phyloP scores from a whole-genome alignment of 2,329 filamentous ascomycete genomes.

The Diaporthe batatas region DNA sequence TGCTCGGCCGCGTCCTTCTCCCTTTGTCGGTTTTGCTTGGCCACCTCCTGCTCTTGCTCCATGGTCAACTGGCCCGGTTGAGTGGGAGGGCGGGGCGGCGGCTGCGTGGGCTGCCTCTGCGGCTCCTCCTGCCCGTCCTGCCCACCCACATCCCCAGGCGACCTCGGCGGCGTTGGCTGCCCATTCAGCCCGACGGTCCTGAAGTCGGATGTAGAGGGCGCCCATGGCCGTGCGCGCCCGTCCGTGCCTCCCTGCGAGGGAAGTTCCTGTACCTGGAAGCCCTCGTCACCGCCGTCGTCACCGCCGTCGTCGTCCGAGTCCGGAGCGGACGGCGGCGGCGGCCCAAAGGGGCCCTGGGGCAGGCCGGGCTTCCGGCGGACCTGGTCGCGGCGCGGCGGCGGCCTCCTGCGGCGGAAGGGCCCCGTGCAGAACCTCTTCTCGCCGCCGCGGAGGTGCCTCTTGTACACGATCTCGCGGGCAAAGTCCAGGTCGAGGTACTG shows the following conservation, averaged over 20 bases:
- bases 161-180: neutral
- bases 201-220: neutral
- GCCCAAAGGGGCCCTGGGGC: too few relatives aligned
- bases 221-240: neutral
- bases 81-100: neutral
- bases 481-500: slow-evolving; percentile 29
- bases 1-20: neutral
- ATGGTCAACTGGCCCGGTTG: neutral
- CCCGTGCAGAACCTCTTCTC: slow-evolving; percentile 1
- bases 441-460: slow-evolving; percentile 14
- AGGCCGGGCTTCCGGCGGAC: neutral
- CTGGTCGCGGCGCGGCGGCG: neutral
- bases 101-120: too few relatives aligned
- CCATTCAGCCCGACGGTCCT: neutral
- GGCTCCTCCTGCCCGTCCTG: too few relatives aligned
- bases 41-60: neutral
- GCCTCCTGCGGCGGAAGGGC: slow-evolving; percentile 2
- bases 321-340: neutral
- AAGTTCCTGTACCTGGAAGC: too few relatives aligned
- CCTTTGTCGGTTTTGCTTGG: too few relatives aligned
- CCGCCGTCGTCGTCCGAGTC: neutral
- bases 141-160: neutral
- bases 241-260: too few relatives aligned
- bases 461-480: neutral
- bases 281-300: neutral